Evolutionary conservation across 352 stramenopile genomes (phyloP).

Genomic region (Pythium rishiriense): DNA sequence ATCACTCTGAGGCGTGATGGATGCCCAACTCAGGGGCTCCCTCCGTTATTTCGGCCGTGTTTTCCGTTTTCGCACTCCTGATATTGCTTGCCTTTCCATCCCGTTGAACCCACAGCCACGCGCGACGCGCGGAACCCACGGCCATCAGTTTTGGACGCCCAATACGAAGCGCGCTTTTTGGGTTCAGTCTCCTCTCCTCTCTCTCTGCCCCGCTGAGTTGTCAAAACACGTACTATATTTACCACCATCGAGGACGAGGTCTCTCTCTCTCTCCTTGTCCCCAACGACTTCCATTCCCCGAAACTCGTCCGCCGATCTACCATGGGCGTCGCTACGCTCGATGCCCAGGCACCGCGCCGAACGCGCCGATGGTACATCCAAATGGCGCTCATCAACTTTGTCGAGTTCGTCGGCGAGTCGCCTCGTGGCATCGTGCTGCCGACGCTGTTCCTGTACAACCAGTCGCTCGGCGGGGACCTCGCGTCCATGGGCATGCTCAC

Average conservation of each 20-base stretch:
- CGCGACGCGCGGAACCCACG: not conserved
- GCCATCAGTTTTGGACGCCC: not conserved
- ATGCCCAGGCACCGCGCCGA: not conserved
- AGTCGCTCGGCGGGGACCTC: slow-evolving; percentile 69
- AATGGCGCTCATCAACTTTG: slow-evolving; percentile 80
- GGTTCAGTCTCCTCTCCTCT: not conserved
- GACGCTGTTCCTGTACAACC: slow-evolving; percentile 81
- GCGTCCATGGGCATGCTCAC: slow-evolving; percentile 78
- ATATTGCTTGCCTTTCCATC: too few species aligned
- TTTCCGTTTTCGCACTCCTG: too few species aligned
- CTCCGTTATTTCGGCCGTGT: too few species aligned
- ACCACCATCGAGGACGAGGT: not conserved
- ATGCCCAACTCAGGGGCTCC: too few species aligned
- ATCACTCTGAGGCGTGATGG: too few species aligned
- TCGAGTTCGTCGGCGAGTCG: slow-evolving; percentile 77
- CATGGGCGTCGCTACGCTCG: not conserved
- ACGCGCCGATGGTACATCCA: slow-evolving; percentile 57
- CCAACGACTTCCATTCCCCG: too few species aligned
- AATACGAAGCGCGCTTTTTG: not conserved
- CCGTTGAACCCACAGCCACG: not conserved
- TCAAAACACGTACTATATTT: too few species aligned
- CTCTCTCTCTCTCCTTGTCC: not conserved
- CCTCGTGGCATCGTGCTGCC: slow-evolving; percentile 70
- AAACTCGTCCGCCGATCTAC: too few species aligned
- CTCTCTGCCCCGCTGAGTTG: too few species aligned